Percentiles rank a stretch among this genome's conserved stretches.
Evolutionary conservation across 495 filamentous ascomycete species (phyloP).

Genomic region (Aspergillus conjunctus): DNA sequence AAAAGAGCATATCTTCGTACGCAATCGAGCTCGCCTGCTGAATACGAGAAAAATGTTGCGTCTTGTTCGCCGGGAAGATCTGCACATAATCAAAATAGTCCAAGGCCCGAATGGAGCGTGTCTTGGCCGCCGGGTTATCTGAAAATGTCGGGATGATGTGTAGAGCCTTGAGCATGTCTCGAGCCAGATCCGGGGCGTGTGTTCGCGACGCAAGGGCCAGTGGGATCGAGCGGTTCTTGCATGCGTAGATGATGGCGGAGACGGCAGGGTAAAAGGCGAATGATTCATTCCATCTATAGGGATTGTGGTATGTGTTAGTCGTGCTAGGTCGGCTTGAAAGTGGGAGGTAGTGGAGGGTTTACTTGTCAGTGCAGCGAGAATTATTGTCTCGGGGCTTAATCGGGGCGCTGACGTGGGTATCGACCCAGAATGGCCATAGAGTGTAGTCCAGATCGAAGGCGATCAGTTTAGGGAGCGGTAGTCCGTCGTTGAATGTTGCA

Average conservation of each 20-base stretch:
- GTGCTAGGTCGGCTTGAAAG: not conserved
- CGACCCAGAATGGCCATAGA: constrained; percentile 96
- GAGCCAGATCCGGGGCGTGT: constrained; percentile 73
- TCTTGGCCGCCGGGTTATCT: constrained; percentile 41
- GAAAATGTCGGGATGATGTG: constrained; percentile 59
- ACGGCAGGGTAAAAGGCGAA: constrained; percentile 84
- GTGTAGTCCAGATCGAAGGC: constrained; percentile 98
- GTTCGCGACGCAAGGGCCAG: constrained; percentile 85
- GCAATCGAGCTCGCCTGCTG: constrained; percentile 61
- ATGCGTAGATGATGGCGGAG: constrained; percentile 66
- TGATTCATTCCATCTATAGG: constrained; percentile 65
- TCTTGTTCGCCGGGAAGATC: constrained; percentile 89
- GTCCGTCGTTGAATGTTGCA: constrained; percentile 71
- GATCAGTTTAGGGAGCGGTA: constrained; percentile 80
- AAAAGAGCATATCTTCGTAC: constrained; percentile 91
- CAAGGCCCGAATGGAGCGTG: constrained; percentile 55
- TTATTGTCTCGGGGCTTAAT: constrained; percentile 65
- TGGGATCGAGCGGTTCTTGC: constrained; percentile 57
- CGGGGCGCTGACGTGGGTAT: constrained; percentile 85
- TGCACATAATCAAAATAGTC: constrained; percentile 82
- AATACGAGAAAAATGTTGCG: constrained; percentile 76
- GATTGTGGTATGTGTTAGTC: constrained; percentile 15
- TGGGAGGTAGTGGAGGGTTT: constrained; percentile 13
- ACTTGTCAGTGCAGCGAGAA: constrained; percentile 54
- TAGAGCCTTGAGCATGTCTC: constrained; percentile 76